phyloP scores from a whole-genome alignment of 495 filamentous ascomycete species.

The Penicillium verhagenii region DNA sequence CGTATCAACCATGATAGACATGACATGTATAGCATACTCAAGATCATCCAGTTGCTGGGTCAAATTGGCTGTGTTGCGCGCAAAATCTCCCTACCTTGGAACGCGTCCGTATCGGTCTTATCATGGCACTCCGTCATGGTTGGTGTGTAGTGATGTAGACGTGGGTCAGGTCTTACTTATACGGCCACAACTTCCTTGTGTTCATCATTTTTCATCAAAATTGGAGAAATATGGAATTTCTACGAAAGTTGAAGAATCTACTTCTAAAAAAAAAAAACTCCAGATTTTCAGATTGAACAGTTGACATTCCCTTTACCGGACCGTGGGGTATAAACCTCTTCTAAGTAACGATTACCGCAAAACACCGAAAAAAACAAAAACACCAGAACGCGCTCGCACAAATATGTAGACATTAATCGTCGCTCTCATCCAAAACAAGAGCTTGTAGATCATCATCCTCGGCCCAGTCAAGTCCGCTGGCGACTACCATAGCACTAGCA shows the following conservation, averaged over 20 bases:
- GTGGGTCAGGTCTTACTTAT: conserved; percentile 23
- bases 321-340: neutral
- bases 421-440: conserved; percentile 73
- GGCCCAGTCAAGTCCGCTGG: conserved; percentile 83
- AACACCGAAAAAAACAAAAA: neutral
- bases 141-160: conserved; percentile 19
- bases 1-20: neutral
- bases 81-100: neutral
- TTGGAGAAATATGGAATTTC: neutral
- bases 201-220: too few relatives aligned
- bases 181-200: conserved; percentile 7
- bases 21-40: too few relatives aligned
- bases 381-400: neutral
- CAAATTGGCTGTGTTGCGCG: neutral
- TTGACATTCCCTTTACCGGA: neutral
- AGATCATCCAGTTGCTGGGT: neutral
- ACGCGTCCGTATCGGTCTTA: conserved; percentile 2
- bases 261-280: too few relatives aligned
- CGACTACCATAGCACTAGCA: conserved; percentile 70
- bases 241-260: neutral
- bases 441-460: conserved; percentile 64
- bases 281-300: neutral
- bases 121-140: conserved; percentile 17
- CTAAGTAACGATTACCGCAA: neutral
- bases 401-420: conserved; percentile 38